These are phyloP conservation scores for Glaciozyma martinii DNA, from an alignment of 768 basidiomycete species.

Conservation along the genomic window DNA sequence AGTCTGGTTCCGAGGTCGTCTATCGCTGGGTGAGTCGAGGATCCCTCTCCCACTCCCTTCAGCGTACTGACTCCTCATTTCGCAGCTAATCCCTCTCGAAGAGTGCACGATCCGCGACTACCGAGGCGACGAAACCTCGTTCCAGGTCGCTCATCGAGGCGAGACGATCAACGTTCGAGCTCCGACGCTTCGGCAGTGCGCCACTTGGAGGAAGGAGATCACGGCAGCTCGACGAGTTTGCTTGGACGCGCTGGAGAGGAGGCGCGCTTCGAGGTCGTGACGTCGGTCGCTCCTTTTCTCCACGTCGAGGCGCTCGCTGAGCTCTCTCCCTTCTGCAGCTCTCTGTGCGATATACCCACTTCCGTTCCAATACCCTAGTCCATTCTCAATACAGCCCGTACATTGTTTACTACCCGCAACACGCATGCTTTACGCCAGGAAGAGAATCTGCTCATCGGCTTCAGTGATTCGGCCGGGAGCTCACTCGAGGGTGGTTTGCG, in stretches of 20 bases:
- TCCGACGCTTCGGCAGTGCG: conserved; percentile 50
- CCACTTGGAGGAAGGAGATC: conserved; percentile 48
- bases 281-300: too few relatives aligned
- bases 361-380: too few relatives aligned
- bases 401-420: too few relatives aligned
- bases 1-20: conserved; percentile 36
- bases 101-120: conserved; percentile 29
- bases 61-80: not conserved
- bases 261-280: conserved; percentile 3
- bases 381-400: too few relatives aligned
- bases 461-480: too few relatives aligned
- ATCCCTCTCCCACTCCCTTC: not conserved
- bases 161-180: conserved; percentile 19
- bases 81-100: conserved; percentile 36
- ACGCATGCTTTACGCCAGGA: too few relatives aligned
- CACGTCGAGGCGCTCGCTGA: too few relatives aligned
- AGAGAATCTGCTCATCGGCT: too few relatives aligned
- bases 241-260: conserved; percentile 25
- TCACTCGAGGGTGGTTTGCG: too few relatives aligned
- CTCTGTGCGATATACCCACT: too few relatives aligned
- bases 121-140: conserved; percentile 11
- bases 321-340: too few relatives aligned
- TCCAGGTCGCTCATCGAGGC: conserved; percentile 21
- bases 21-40: conserved; percentile 19
- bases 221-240: conserved; percentile 39